These are phyloP conservation scores for Claviceps sorghi DNA, from an alignment of 2,329 filamentous ascomycete genomes.

Conservation along the genomic window DNA sequence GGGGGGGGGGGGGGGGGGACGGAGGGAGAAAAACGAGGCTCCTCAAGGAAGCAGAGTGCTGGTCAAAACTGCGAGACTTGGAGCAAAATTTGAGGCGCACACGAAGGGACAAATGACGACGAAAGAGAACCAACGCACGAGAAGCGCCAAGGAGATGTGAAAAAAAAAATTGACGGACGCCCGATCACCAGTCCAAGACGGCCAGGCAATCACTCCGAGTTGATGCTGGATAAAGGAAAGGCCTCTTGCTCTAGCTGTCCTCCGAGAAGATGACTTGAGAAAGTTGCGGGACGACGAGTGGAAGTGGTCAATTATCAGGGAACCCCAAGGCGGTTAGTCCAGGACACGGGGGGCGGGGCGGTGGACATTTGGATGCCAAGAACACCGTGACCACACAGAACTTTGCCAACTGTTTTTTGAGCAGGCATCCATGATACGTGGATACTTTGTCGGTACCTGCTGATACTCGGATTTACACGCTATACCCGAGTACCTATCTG, in stretches of 20 bases:
- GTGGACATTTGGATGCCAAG: neutral
- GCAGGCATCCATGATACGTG: neutral
- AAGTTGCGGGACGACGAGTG: constrained; percentile 6
- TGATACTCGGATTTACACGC: neutral
- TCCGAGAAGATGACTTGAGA: constrained; percentile 5
- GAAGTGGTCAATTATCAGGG: constrained; percentile 7
- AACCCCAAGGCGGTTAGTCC: constrained; percentile 6
- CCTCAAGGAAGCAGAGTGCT: neutral
- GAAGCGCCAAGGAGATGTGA: constrained; percentile 1
- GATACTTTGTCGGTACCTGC: neutral
- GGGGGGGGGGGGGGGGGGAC: neutral
- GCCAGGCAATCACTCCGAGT: constrained; percentile 4
- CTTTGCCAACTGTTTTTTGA: neutral
- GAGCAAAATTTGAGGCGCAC: constrained; percentile 3
- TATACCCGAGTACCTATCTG: no score
- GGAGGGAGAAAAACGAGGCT: constrained; percentile 1
- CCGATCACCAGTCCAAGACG: constrained; percentile 3
- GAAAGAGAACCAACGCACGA: constrained; percentile 2
- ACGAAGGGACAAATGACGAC: constrained; percentile 1
- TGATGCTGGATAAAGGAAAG: constrained; percentile 3
- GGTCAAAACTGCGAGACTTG: constrained; percentile 1
- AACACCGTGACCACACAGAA: neutral
- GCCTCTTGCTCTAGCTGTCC: constrained; percentile 4
- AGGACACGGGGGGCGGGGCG: neutral
- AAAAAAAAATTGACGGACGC: constrained; percentile 4